Evolutionary conservation across 495 filamentous ascomycete genomes (phyloP).

Genomic region (Trichodelitschia bisporula): DNA sequence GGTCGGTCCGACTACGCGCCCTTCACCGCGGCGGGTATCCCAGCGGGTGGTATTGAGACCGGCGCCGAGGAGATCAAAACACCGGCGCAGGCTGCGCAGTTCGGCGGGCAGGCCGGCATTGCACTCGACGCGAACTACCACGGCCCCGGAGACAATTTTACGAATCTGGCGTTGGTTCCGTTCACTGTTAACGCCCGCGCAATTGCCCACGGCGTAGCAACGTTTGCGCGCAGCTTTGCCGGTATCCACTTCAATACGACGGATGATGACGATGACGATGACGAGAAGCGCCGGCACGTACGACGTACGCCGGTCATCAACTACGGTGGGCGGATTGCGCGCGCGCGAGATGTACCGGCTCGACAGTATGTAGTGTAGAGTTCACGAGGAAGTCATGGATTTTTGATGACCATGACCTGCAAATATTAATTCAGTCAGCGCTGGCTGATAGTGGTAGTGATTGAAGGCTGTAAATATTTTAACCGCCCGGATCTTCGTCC

Average conservation of each 20-base stretch:
- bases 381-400: too few relatives aligned
- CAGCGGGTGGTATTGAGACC: conserved; percentile 41
- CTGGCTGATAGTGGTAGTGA: too few relatives aligned
- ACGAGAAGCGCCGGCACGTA: too few relatives aligned
- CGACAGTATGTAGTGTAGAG: too few relatives aligned
- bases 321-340: too few relatives aligned
- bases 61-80: conserved; percentile 46
- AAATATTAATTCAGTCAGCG: too few relatives aligned
- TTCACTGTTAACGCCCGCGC: conserved; percentile 34
- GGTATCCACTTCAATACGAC: conserved; percentile 11
- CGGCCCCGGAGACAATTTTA: conserved; percentile 26
- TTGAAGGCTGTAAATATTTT: too few relatives aligned
- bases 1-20: conserved; percentile 46
- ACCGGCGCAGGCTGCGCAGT: conserved; percentile 25
- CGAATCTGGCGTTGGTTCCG: conserved; percentile 32
- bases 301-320: too few relatives aligned
- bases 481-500: too few relatives aligned
- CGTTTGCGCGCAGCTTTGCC: conserved; percentile 29
- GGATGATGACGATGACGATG: too few relatives aligned
- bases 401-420: too few relatives aligned
- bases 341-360: too few relatives aligned
- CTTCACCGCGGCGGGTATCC: conserved; percentile 37
- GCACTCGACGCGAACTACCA: conserved; percentile 42
- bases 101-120: conserved; percentile 34
- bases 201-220: conserved; percentile 38